Base-by-base conservation (phyloP, 164 flowering plant genomes). In the Kalanchoe fedtschenkoi region DNA sequence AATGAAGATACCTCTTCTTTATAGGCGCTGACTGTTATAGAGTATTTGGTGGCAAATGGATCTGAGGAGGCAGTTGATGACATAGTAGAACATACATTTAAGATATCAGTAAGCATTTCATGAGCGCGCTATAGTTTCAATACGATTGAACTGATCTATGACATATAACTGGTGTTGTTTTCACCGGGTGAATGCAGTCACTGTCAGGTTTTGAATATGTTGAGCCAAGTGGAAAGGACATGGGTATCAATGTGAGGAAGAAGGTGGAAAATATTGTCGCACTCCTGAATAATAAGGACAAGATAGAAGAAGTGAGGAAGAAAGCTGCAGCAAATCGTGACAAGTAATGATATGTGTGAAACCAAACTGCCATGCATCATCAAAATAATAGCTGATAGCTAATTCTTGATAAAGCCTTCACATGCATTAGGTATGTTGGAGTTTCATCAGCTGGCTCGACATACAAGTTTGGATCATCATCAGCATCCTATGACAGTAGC, bases 11-110 rank as follows among this genome's bases (percentile, higher is more conserved):
- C 28, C 38, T n/a, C 24, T 10, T 58, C 30, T 34, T 9, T 15
- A 16, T 84, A 95, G 99, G 82, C 99, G 63, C 75, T 95, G 78
- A 65, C 99, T 74, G 99, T 89, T 21, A 81, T 95, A 61, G 99
- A 95, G 76, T 95, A 95, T 74, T 78, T 95, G 78, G 80, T 95
- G 64, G 84, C 84, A 11, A 78, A 95, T 81, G 99, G 99, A 67
- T 84, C 97, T 58, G 97, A 95, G 56, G 93, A 96, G 65, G 96
- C 96, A 13, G 88, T 95, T 57, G 99, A 95, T 80, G 99, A 95
- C 73, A 87, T 95, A 37, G 72, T 89, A 44, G 99, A 91, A 65
- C 97, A 91, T 74, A 87, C 96, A 67, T 91, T 76, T 66, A 91
- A 86, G 75, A 89, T 95, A 58, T 83, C 96, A 34, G 97, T 90